Evolutionary conservation across 75 land plant species (phyloP), one percentile per base, ranked within the genome.

Genomic region (Pinus albicaulis): DNA sequence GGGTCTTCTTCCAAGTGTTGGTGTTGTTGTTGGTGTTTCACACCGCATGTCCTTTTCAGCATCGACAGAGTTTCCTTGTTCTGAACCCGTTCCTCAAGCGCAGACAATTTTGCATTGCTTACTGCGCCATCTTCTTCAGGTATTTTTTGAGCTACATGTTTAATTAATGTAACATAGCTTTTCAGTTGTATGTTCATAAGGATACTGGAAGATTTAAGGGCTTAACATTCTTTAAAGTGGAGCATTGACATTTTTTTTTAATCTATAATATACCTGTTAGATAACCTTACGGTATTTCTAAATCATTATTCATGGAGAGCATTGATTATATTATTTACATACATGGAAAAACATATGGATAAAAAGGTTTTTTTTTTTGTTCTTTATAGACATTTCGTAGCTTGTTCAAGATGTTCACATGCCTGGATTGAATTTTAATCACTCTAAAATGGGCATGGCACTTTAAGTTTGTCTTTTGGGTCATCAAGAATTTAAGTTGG

Each of bases 91-190:
- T 66, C 99, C 99, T 57, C 99, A 97, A 80, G 99, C 98, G 57
- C 98, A 97, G 83, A 96, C 99, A 26, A 95, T 97, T 76, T 78
- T 97, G 80, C 99, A 98, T 77, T 97, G 99, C 77, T 82, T 97
- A 48, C 92, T 97, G 14, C 85, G 95, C 17, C 98, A 97, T 82
- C 92, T 97, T 66, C 91, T 97, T 69, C 99, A 97, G 99, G 99
- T 97, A 75, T 11, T 19, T 41, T 24, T 71, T 62, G 26, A 22
- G 59, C 16, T 52, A 59, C 25, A 12, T 56, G 55, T 53, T 15
- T 78, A 22, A 23, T 66, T 7, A 64, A 25, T 34, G 17, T 70
- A 3, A 17, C n/a, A 26, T 41, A 36, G 77, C 19, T 26, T 20
- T 17, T 34, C 1, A 28, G 68, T 19, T 75, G 26, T 57, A 74